These are phyloP conservation scores for Penicillium canariense DNA, from an alignment of 495 filamentous ascomycete species.

Conservation along the genomic window DNA sequence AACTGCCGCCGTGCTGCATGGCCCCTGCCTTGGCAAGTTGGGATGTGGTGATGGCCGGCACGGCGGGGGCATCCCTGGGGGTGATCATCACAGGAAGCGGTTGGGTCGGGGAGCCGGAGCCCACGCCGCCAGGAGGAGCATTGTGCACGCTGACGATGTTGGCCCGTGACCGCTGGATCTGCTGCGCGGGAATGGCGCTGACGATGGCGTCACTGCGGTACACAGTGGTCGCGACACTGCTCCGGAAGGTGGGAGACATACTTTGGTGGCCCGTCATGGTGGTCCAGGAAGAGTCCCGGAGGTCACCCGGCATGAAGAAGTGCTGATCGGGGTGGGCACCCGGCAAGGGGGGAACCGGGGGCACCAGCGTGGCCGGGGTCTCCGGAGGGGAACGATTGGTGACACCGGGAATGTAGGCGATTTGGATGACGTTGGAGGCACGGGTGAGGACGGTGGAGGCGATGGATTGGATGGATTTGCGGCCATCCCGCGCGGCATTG, in stretches of 20 bases:
- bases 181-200: slow-evolving; percentile 75
- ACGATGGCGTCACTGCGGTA: slow-evolving; percentile 87
- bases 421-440: slow-evolving; percentile 98
- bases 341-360: slow-evolving; percentile 90
- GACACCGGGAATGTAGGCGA: slow-evolving; percentile 97
- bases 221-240: slow-evolving; percentile 85
- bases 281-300: slow-evolving; percentile 82
- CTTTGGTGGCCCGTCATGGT: slow-evolving; percentile 65
- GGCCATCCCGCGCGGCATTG: slow-evolving; percentile 69
- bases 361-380: slow-evolving; percentile 78
- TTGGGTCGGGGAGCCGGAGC: slow-evolving; percentile 17
- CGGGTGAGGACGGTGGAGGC: slow-evolving; percentile 94
- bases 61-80: slow-evolving; percentile 46
- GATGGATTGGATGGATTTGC: slow-evolving; percentile 86
- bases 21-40: slow-evolving; percentile 45
- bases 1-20: slow-evolving; percentile 33
- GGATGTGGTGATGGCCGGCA: slow-evolving; percentile 51
- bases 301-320: slow-evolving; percentile 90
- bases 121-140: slow-evolving; percentile 31
- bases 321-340: slow-evolving; percentile 74
- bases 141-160: slow-evolving; percentile 84
- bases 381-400: slow-evolving; percentile 86
- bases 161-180: slow-evolving; percentile 78
- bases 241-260: slow-evolving; percentile 61
- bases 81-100: slow-evolving; percentile 27